Percentiles rank a stretch among this genome's conserved stretches.
Conservation (phyloP, 2,329 filamentous ascomycete genomes). For the Cladorrhinum sp. region DNA sequence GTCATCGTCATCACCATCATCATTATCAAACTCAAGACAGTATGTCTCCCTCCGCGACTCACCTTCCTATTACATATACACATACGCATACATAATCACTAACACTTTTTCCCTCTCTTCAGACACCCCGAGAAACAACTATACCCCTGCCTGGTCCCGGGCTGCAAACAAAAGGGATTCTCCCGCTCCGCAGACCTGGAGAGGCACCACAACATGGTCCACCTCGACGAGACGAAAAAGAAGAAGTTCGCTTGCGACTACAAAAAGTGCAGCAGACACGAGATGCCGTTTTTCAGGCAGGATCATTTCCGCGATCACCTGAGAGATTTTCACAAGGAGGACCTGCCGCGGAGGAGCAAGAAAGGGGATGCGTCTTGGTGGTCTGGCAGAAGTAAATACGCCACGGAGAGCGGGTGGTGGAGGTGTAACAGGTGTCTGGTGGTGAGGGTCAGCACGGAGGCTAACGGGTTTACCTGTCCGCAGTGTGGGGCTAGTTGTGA, state of each 20-base stretch:
- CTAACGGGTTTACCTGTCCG: conserved; percentile 44
- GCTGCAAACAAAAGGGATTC: conserved; percentile 47
- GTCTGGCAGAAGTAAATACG: conserved; percentile 11
- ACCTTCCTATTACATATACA: too few species aligned
- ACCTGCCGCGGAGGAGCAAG: conserved; percentile 47
- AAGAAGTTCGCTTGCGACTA: conserved; percentile 52
- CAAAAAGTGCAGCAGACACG: conserved; percentile 42
- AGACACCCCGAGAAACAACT: conserved; percentile 8
- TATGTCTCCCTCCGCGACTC: too few species aligned
- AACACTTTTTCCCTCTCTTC: neutral
- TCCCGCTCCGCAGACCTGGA: conserved; percentile 53
- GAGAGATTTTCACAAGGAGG: conserved; percentile 54
- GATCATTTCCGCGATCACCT: conserved; percentile 59
- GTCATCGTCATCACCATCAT: neutral
- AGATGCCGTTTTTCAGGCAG: conserved; percentile 48
- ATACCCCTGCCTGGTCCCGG: conserved; percentile 38
- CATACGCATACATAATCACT: neutral
- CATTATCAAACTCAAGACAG: neutral
- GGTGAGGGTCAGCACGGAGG: conserved; percentile 40
- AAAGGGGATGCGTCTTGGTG: conserved; percentile 25
- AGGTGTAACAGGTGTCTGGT: conserved; percentile 52
- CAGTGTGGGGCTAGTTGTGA: conserved; percentile 48
- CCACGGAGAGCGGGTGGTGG: conserved; percentile 46
- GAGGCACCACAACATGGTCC: conserved; percentile 50
- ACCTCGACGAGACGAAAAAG: conserved; percentile 42